These are phyloP conservation scores for Scedosporium aurantiacum DNA, from an alignment of 2,329 filamentous ascomycete species.

Conservation along the genomic window DNA sequence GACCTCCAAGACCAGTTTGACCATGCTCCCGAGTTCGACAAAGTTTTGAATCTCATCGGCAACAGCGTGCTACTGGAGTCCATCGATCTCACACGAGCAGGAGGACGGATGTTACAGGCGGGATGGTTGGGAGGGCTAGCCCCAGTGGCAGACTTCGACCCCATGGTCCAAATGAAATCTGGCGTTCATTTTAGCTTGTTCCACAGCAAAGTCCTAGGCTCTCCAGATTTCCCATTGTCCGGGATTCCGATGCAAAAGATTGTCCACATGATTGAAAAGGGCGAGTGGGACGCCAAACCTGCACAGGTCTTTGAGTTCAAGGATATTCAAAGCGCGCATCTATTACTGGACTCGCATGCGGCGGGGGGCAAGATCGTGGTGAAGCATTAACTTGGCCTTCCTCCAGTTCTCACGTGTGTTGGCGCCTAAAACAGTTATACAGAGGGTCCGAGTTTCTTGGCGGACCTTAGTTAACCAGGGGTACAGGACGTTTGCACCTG, in stretches of 20 bases:
- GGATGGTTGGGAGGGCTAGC: constrained; percentile 29
- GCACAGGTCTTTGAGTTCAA: constrained; percentile 20
- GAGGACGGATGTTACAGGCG: constrained; percentile 24
- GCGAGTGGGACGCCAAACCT: constrained; percentile 22
- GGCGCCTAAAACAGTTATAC: too few species aligned
- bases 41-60: constrained; percentile 26
- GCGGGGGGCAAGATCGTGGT: constrained; percentile 24
- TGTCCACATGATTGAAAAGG: constrained; percentile 22
- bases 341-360: constrained; percentile 19
- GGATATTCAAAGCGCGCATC: constrained; percentile 23
- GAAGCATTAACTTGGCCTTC: constrained; percentile 5
- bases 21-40: constrained; percentile 19
- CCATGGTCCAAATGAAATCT: constrained; percentile 30
- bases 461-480: too few species aligned
- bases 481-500: too few species aligned
- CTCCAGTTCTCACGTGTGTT: too few species aligned
- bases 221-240: constrained; percentile 23
- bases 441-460: too few species aligned
- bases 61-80: constrained; percentile 27
- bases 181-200: constrained; percentile 36
- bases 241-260: constrained; percentile 27
- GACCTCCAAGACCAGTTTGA: constrained; percentile 12
- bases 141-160: constrained; percentile 28
- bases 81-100: constrained; percentile 10
- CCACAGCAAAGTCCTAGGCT: constrained; percentile 26